Evolutionary conservation across 2,329 filamentous ascomycete species (phyloP).

Genomic region (Xylaria sp.): DNA sequence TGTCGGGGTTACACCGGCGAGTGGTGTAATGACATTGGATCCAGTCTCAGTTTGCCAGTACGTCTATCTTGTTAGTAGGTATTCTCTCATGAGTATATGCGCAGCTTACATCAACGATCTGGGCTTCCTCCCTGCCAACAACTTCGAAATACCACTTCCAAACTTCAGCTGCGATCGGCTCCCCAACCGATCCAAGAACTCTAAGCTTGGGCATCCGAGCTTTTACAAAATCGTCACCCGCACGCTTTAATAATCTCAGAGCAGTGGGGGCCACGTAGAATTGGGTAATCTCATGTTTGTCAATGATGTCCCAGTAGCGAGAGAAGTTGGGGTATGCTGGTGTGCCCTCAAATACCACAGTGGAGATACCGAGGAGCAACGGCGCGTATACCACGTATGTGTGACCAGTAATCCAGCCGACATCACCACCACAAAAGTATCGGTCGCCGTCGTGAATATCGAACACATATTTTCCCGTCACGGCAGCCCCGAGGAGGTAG

Average conservation of each 20-base stretch:
- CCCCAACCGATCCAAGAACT: constrained; percentile 92
- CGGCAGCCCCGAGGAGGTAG: constrained; percentile 91
- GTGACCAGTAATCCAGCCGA: constrained; percentile 99
- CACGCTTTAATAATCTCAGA: constrained; percentile 91
- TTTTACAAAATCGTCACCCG: constrained; percentile 91
- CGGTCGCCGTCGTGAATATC: constrained; percentile 94
- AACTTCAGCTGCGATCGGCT: constrained; percentile 96
- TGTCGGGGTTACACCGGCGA: constrained; percentile 92
- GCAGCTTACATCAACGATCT: constrained; percentile 87
- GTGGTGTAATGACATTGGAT: constrained; percentile 92
- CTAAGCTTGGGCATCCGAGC: constrained; percentile 88
- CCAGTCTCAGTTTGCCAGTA: constrained; percentile 99
- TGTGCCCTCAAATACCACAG: constrained; percentile 97
- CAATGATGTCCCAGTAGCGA: constrained; percentile 98
- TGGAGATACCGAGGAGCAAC: constrained; percentile 89
- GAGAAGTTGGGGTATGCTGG: constrained; percentile 98
- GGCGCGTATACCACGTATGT: constrained; percentile 98
- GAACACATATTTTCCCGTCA: constrained; percentile 98
- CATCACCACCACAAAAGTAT: constrained; percentile 98
- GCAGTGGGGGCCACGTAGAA: constrained; percentile 99
- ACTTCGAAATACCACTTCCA: constrained; percentile 99
- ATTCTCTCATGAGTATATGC: constrained; percentile 8
- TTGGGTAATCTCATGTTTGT: constrained; percentile 93
- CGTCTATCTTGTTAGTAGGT: constrained; percentile 67
- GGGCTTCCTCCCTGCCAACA: constrained; percentile 91